Conservation (phyloP, 768 basidiomycete genomes). For the Termitomyces heimii region DNA sequence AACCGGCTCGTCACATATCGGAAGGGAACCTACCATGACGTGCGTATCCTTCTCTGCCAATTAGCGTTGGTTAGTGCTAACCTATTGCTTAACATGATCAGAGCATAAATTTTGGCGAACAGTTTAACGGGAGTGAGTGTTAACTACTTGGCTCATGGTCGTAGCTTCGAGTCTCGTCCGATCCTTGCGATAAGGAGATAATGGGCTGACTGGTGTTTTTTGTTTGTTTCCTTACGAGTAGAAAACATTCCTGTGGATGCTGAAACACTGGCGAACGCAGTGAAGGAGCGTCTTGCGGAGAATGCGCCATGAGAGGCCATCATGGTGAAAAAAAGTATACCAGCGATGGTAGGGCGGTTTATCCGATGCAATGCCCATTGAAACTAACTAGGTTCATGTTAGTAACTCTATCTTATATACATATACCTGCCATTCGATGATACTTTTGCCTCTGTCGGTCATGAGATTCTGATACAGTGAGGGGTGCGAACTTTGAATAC, state of each 20-base stretch:
- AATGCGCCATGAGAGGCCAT: neutral
- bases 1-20: slow-evolving; percentile 41
- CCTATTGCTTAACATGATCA: slow-evolving; percentile 1
- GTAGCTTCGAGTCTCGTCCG: neutral
- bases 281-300: slow-evolving; percentile 45
- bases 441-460: slow-evolving; percentile 3
- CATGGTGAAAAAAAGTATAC: neutral
- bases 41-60: slow-evolving; percentile 8
- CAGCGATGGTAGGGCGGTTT: slow-evolving; percentile 2
- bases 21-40: slow-evolving; percentile 24
- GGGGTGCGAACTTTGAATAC: slow-evolving; percentile 1
- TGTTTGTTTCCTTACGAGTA: neutral
- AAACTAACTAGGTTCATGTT: neutral
- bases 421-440: slow-evolving; percentile 4
- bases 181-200: neutral
- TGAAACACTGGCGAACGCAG: slow-evolving; percentile 46
- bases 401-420: slow-evolving; percentile 5
- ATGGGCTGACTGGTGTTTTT: neutral
- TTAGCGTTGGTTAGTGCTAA: slow-evolving; percentile 1
- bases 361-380: neutral
- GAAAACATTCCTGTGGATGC: slow-evolving; percentile 56
- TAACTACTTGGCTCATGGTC: neutral
- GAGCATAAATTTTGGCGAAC: slow-evolving; percentile 14
- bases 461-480: slow-evolving; percentile 4
- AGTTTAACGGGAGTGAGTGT: slow-evolving; percentile 18